Base-by-base conservation (phyloP, 1,284 basidiomycete genomes). In the Apiotrichum brassicae region DNA sequence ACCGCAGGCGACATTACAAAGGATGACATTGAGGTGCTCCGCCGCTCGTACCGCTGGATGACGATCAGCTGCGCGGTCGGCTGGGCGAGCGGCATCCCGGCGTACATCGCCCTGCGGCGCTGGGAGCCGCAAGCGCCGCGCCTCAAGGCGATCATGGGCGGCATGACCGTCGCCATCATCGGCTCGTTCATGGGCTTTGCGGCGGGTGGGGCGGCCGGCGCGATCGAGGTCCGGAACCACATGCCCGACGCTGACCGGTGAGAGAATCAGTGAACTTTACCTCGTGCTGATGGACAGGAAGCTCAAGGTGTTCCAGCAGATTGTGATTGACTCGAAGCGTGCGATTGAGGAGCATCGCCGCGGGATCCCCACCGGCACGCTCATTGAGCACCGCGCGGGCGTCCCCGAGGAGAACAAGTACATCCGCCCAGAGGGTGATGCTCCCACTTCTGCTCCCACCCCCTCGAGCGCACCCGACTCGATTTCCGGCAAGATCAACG, bases 141-240 rank as follows among this genome's bases (percentile, higher is more conserved):
- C 11, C 23, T 32, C 37, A 35, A 22, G 16, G 13, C 37, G 24
- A 13, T 43, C 28, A 35, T 38, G 23, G 46, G 48, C 4, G 46
- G 59, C 8, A 51, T 48, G n/a, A 49, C 54, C 18, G 54, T 60
- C 41, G 43, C 48, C 5, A 42, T 46, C 12, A 37, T 54, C 5
- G 62, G 62, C 13, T 53, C 51, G 13, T 65, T 68, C 39, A 23
- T 65, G 7, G 68, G 68, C 3, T 67, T 65, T 35, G 59, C 62
- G 11, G 44, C 64, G 8, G 66, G 63, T 6, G 65, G 64, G 4
- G 59, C 56, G 2, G 62, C 58, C 0, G 63, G 56, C 3, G 58
- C 65, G 4, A 41, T 60, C 40, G 62, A 65, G 49, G 58, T 70
- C 6, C 61, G 58, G 11, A 43, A 46, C 12, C 57, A 66, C 28